Percentiles rank a stretch among this genome's conserved stretches.
Conservation (phyloP, 352 stramenopile genomes). For the Phytophthora quininea region DNA sequence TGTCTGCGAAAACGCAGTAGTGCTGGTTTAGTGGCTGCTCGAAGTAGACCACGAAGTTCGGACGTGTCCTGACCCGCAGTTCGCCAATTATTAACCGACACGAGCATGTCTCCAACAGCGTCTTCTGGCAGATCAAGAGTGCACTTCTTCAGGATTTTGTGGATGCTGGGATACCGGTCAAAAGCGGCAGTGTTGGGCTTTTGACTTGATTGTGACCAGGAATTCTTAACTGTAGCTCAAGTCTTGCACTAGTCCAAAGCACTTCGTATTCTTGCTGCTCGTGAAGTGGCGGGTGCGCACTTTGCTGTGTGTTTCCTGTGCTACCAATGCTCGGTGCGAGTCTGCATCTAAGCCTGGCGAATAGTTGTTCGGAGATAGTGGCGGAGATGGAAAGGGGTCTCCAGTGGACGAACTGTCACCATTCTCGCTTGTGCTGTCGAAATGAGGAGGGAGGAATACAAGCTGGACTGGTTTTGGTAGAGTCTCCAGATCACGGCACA, state of each 20-base stretch:
- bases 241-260: slow-evolving; percentile 26
- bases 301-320: slow-evolving; percentile 6
- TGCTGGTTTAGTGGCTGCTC: slow-evolving; percentile 37
- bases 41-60: slow-evolving; percentile 40
- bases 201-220: slow-evolving; percentile 3
- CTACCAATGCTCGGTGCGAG: slow-evolving; percentile 9
- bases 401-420: slow-evolving; percentile 16
- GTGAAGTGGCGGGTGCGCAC: slow-evolving; percentile 5
- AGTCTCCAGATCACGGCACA: slow-evolving; percentile 40
- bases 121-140: slow-evolving; percentile 37
- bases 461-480: slow-evolving; percentile 57
- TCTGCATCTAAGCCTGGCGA: slow-evolving; percentile 12
- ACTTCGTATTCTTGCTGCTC: slow-evolving; percentile 37
- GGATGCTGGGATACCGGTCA: slow-evolving; percentile 31
- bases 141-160: slow-evolving; percentile 39
- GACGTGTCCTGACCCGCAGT: slow-evolving; percentile 28
- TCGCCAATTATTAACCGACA: slow-evolving; percentile 42
- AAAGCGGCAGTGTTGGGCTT: neutral
- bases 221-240: slow-evolving; percentile 41
- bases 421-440: slow-evolving; percentile 15
- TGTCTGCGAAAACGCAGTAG: slow-evolving; percentile 41
- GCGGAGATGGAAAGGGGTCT: neutral
- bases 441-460: slow-evolving; percentile 44
- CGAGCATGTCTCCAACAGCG: slow-evolving; percentile 42
- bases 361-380: slow-evolving; percentile 1